These are phyloP conservation scores for Goffeauzyma gilvescens DNA, from an alignment of 768 basidiomycete genomes.

Conservation along the genomic window DNA sequence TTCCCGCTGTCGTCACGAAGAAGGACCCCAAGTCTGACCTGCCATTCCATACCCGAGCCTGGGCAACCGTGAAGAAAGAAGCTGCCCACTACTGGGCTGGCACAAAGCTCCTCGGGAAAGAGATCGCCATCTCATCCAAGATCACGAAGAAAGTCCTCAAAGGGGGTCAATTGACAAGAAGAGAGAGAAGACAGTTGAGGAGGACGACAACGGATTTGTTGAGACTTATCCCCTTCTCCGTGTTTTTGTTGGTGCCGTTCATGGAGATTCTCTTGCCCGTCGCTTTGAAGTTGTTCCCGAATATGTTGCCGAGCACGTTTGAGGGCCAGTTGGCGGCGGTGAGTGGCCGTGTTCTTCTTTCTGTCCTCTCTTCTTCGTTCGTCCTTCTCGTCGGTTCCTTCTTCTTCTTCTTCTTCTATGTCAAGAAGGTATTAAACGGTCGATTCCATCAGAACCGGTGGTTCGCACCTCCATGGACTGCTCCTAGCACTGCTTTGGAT, in stretches of 20 bases:
- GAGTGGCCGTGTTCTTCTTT: slow-evolving; percentile 14
- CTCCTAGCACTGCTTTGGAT: no score
- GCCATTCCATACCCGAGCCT: slow-evolving; percentile 40
- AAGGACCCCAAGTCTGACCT: slow-evolving; percentile 12
- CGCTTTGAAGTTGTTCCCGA: slow-evolving; percentile 90
- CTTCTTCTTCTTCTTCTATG: slow-evolving; percentile 3
- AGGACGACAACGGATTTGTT: slow-evolving; percentile 74
- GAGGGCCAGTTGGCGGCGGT: slow-evolving; percentile 92
- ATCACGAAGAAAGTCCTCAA: slow-evolving; percentile 83
- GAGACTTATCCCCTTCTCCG: slow-evolving; percentile 82
- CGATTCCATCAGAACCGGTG: no score
- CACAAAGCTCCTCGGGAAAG: slow-evolving; percentile 76
- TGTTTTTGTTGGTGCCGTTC: slow-evolving; percentile 88
- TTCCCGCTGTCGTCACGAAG: no score
- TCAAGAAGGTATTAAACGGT: no score
- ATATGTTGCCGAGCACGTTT: slow-evolving; percentile 95
- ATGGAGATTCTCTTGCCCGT: slow-evolving; percentile 95
- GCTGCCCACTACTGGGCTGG: slow-evolving; percentile 95
- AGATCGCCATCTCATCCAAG: slow-evolving; percentile 71
- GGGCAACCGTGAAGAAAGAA: slow-evolving; percentile 91
- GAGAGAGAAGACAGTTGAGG: slow-evolving; percentile 76
- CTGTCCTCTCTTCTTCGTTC: not conserved
- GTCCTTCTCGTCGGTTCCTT: slow-evolving; percentile 8
- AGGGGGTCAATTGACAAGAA: slow-evolving; percentile 72
- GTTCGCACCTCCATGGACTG: no score